Base-by-base conservation (phyloP, 164 flowering plant species). In the Magnolia sinica region DNA sequence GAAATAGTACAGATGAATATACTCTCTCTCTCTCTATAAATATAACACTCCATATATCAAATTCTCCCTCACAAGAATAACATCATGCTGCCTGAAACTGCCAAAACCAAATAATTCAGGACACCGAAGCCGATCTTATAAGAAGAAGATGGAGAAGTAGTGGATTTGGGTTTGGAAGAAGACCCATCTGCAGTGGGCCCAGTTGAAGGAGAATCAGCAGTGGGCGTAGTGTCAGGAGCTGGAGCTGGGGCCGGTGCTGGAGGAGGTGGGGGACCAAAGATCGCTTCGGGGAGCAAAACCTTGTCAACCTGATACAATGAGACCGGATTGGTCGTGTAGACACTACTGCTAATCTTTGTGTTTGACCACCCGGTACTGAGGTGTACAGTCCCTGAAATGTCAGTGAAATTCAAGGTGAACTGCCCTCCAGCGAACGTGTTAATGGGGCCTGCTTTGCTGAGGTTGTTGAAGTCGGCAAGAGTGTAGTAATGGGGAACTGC, bases 221-320 rank as follows among this genome's bases (percentile, higher is more conserved):
- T 74, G 0, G 93, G 91, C 23, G 82, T 77, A 65, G 61, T 74
- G 8, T 86, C 91, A 4, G 71, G 71, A 68, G 71, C 49, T 29
- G 94, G 91, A 4, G 92, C 85, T 1, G 97, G 95, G 1, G 94
- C 95, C 0, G 94, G 88, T 1, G 85, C 82, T 7, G 93, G 92
- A 7, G 97, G 94, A 1, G 92, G 89, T 49, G 92, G 88, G 8
- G 89, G 82, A 4, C 98, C 98, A 73, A 93, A 93, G 74, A 95
- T 91, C 0, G 93, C 94, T 76, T 86, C 87, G 0, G 97, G 98
- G n/a, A 95, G 88, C 64, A 95, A 90, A 52, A 95, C 94, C 75
- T 80, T 82, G 51, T 89, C 88, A 7, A 92, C 85, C 83, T 92
- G 88, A 69, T 89, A 95, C 2, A 95, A 61, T 2, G 97, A 92